Base-by-base conservation (phyloP, 345 rosid species). In the Dipteronia dyeriana region DNA sequence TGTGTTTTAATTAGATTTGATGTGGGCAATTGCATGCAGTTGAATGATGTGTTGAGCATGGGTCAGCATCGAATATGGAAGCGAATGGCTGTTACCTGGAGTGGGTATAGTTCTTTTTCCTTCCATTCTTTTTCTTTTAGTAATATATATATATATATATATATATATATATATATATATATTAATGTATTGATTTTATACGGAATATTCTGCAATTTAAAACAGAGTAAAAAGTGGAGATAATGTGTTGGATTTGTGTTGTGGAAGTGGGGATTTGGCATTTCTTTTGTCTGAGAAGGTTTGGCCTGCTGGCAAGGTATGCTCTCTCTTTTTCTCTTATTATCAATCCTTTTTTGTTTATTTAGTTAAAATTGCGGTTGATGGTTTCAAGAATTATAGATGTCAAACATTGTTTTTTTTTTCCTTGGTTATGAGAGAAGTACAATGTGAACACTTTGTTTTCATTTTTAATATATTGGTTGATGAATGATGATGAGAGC, bases 21-120 rank as follows among this genome's bases (percentile, higher is more conserved):
- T 57, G 51, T 45, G 49, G 61, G 34, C 17, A 56, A 31, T 29
- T 53, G 66, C 82, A 92, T 53, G 66, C 82, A 92, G 98, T 71
- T 94, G 82, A 94, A 96, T 79, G 97, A 94, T 86, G 78, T 92
- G 78, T 75, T 94, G 79, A 90, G 95, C 73, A 84, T 96, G 79
- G 95, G 95, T 14, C 97, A 94, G 78, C 99, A 94, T 81, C 88
- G 97, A 12, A 80, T 92, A 68, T 94, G 98, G 97, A 96, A 93
- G 72, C 90, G 90, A 45, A 93, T 93, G 93, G 86, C 95, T 74
- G 90, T 90, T 1, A 88, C 97, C 64, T 94, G 97, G 97, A 86
- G 90, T 59, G 91, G 83, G 82, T 77, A 39, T 54, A 43, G 25
- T 17, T 22, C 38, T 66, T 17, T 69, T 38, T 12, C 25, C 19